These are phyloP conservation scores for Pseudocercospora musae DNA, from an alignment of 2,329 filamentous ascomycete genomes.

Conservation along the genomic window DNA sequence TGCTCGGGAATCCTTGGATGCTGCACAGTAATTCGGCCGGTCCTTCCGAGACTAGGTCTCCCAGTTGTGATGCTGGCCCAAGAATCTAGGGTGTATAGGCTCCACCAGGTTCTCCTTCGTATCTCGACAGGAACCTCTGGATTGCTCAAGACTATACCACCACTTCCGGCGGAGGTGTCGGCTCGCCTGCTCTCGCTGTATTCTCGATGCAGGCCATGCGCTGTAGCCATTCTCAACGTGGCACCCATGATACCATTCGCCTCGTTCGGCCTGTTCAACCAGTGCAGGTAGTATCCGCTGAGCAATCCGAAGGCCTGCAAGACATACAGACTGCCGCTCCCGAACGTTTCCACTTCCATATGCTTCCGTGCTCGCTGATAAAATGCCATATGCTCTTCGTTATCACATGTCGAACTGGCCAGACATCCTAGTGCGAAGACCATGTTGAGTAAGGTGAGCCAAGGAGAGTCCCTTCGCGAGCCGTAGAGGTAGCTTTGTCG, in stretches of 20 bases:
- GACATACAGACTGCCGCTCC: constrained; percentile 31
- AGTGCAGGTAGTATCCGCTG: constrained; percentile 35
- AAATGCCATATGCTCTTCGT: constrained; percentile 30
- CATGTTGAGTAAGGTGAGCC: constrained; percentile 34
- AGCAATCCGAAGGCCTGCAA: constrained; percentile 33
- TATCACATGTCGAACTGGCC: constrained; percentile 28
- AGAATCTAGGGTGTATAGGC: constrained; percentile 68
- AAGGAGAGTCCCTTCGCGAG: constrained; percentile 30
- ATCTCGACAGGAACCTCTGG: constrained; percentile 58
- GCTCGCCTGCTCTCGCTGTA: constrained; percentile 38
- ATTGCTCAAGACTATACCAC: constrained; percentile 19
- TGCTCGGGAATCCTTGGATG: constrained; percentile 50
- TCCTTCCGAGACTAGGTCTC: constrained; percentile 65
- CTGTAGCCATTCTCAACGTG: constrained; percentile 33
- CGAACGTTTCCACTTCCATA: constrained; percentile 31
- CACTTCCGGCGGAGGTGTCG: constrained; percentile 38
- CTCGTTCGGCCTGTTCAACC: constrained; percentile 34
- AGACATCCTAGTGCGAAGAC: constrained; percentile 33
- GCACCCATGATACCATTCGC: constrained; percentile 35
- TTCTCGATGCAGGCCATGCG: constrained; percentile 34
- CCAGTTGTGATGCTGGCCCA: constrained; percentile 71
- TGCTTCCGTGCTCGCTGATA: constrained; percentile 33
- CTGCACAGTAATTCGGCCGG: constrained; percentile 65
- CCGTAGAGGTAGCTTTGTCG: constrained; percentile 32
- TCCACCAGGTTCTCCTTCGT: constrained; percentile 70